These are phyloP conservation scores for Sanghuangporus weigelae DNA, from an alignment of 1,284 basidiomycete species.

Conservation along the genomic window DNA sequence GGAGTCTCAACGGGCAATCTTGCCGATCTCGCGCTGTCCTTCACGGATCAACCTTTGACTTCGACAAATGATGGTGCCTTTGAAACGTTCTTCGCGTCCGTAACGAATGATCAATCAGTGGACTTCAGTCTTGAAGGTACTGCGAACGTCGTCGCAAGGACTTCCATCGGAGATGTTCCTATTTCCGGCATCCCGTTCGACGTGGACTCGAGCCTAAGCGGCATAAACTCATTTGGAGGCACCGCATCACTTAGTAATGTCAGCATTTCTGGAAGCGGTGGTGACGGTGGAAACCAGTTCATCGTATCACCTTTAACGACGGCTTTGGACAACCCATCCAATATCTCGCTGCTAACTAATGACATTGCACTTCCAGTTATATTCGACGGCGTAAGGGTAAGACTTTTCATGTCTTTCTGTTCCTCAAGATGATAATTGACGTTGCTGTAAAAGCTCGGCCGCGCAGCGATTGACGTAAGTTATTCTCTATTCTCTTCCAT, in stretches of 20 bases:
- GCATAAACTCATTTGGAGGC: constrained; percentile 50
- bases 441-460: constrained; percentile 35
- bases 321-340: constrained; percentile 59
- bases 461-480: constrained; percentile 53
- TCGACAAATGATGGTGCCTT: constrained; percentile 55
- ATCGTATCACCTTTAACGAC: constrained; percentile 50
- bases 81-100: constrained; percentile 50
- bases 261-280: constrained; percentile 56
- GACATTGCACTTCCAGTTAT: constrained; percentile 55
- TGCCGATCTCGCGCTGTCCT: constrained; percentile 53
- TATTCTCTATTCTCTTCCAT: neutral
- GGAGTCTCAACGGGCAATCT: constrained; percentile 66
- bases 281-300: constrained; percentile 49
- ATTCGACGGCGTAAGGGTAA: constrained; percentile 44
- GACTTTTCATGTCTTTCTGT: constrained; percentile 18
- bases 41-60: constrained; percentile 50
- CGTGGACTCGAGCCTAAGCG: constrained; percentile 49
- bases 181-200: constrained; percentile 63
- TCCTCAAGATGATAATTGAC: neutral
- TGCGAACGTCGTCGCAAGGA: constrained; percentile 58
- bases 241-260: constrained; percentile 47
- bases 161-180: constrained; percentile 62
- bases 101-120: constrained; percentile 46
- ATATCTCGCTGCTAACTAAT: constrained; percentile 59
- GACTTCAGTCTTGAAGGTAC: constrained; percentile 51